Evolutionary conservation across 140 eudicot species (phyloP), one percentile per base, ranked within the genome.

Genomic region (Senecio squalidus): DNA sequence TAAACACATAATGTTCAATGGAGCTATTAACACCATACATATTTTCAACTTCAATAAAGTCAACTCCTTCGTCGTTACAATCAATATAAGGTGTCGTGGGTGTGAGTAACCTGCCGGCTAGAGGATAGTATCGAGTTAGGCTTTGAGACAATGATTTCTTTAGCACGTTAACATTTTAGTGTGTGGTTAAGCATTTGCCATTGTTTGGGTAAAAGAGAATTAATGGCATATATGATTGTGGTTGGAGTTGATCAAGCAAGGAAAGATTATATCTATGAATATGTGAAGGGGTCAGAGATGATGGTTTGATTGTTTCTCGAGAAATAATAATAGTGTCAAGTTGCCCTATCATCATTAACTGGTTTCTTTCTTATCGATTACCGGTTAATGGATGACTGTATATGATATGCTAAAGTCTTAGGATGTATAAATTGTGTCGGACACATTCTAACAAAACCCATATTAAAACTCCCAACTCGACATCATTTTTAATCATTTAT

Each of bases 261-360:
- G 54, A 72, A 56, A 26, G 73, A 72, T 64, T 62, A 6, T 62
- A 62, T 4, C 44, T 59, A 11, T 51, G 58, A 59, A 48, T 56
- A 39, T 61, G 51, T 38, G 71, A 5, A 25, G 75, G 82, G 16
- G 78, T 72, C 3, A 76, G 65, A 56, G 72, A 66, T 16, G 83
- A 66, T 8, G 75, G 79, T 11, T 53, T 72, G 52, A 77, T 72
- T 4, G 10, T 23, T 16, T 72, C 78, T 31, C 16, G 58, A n/a
- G 38, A 52, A 52, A 52, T 25, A 26, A n/a, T n/a, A n/a, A 52
- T 56, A 45, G 59, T 18, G 28, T 30, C 15, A 53, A 53, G 25
- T 29, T 16, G 13, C 39, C 24, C 13, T 22, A 16, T 49, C 14
- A 7, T 30, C 36, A n/a, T n/a, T n/a, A n/a, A n/a, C n/a, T n/a